Evolutionary conservation across 805 yeast species (phyloP).

Genomic region (Millerago galiae): DNA sequence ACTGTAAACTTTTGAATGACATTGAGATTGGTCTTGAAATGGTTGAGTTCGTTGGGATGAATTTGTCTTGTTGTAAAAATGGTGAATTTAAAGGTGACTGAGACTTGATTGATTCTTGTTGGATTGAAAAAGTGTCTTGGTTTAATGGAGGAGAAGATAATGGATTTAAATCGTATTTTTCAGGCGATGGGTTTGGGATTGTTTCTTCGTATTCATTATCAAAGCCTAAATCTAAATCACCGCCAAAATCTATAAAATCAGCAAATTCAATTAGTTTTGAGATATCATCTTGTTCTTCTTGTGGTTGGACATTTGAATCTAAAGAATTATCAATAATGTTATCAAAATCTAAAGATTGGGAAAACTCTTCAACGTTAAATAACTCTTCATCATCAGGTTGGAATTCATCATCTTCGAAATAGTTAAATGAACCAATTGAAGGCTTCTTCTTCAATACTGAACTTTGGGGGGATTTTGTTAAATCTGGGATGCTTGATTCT

Average conservation of each 20-base stretch:
- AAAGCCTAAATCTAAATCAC: conserved; percentile 30
- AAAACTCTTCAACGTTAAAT: conserved; percentile 23
- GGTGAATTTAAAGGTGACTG: conserved; percentile 19
- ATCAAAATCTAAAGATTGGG: conserved; percentile 18
- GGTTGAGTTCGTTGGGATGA: conserved; percentile 7
- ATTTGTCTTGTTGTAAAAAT: conserved; percentile 17
- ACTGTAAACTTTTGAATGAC: conserved; percentile 52
- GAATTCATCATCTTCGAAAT: conserved; percentile 4
- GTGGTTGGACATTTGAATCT: not conserved
- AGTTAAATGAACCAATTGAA: conserved; percentile 4
- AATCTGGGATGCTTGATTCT: conserved; percentile 23
- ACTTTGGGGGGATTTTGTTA: conserved; percentile 30
- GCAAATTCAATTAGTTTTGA: conserved; percentile 40
- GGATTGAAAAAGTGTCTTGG: not conserved
- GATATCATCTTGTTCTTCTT: conserved; percentile 25
- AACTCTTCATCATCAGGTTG: conserved; percentile 17
- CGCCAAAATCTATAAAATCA: conserved; percentile 40
- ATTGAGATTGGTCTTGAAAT: conserved; percentile 31
- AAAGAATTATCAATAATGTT: conserved; percentile 5
- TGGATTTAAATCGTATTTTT: not conserved
- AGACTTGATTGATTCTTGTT: not conserved
- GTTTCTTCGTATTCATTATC: conserved; percentile 13
- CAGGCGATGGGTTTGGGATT: conserved; percentile 8
- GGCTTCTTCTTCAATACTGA: conserved; percentile 29
- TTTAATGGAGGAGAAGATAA: conserved; percentile 14